phyloP scores from a whole-genome alignment of 768 basidiomycete genomes.

The Mycena olivaceomarginata region DNA sequence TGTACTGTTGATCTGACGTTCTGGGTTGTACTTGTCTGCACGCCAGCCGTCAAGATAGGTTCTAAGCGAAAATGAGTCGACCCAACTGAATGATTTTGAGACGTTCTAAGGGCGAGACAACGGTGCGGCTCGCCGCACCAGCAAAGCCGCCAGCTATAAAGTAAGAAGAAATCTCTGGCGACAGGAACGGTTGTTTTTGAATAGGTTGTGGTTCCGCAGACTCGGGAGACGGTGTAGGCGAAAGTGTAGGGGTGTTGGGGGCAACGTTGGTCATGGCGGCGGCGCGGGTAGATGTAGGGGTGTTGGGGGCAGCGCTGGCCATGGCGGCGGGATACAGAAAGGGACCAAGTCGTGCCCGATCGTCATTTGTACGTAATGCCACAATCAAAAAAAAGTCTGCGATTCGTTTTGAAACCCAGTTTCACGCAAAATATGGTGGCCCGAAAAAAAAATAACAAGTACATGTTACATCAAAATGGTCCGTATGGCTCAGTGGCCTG shows the following conservation, averaged over 20 bases:
- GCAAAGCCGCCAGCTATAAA: slow-evolving; percentile 77
- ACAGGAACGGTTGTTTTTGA: slow-evolving; percentile 34
- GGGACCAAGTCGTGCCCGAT: neutral
- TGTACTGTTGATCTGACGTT: slow-evolving; percentile 79
- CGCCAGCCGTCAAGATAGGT: slow-evolving; percentile 7
- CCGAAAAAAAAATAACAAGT: too few species aligned
- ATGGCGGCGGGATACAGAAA: slow-evolving; percentile 23
- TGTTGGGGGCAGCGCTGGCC: slow-evolving; percentile 25
- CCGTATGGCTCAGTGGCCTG: slow-evolving; percentile 45
- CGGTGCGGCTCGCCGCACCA: slow-evolving; percentile 87
- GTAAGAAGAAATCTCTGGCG: slow-evolving; percentile 62
- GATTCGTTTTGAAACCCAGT: too few species aligned
- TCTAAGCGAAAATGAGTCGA: slow-evolving; percentile 27
- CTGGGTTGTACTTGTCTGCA: slow-evolving; percentile 94
- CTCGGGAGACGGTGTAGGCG: slow-evolving; percentile 31
- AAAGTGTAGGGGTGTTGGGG: slow-evolving; percentile 30
- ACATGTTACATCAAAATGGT: neutral
- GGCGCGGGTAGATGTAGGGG: neutral
- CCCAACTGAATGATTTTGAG: slow-evolving; percentile 98
- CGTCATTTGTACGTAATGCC: slow-evolving; percentile 10
- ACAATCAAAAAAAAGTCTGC: too few species aligned
- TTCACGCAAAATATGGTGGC: too few species aligned
- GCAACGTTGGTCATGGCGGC: neutral
- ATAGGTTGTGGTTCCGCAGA: slow-evolving; percentile 32
- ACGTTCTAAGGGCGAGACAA: slow-evolving; percentile 93